phyloP scores from a whole-genome alignment of 345 rosid species.

The Passiflora organensis region DNA sequence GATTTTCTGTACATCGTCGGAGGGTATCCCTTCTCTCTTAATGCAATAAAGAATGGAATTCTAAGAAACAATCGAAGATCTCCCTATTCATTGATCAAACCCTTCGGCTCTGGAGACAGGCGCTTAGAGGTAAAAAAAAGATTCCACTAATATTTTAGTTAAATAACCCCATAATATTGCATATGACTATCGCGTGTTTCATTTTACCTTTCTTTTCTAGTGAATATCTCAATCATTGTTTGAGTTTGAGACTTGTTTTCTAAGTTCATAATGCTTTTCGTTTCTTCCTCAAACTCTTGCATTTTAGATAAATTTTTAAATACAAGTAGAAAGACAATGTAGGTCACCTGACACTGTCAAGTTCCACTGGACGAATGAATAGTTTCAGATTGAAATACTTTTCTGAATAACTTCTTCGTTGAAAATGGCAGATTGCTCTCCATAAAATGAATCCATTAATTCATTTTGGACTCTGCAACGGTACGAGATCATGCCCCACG shows the following conservation, averaged over 20 bases:
- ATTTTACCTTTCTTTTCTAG: no score
- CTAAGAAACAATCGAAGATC: slow-evolving; percentile 55
- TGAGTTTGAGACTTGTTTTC: no score
- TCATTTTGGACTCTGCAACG: slow-evolving; percentile 82
- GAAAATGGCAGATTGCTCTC: slow-evolving; percentile 41
- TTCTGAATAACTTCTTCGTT: not conserved
- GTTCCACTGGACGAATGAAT: not conserved
- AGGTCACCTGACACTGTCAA: not conserved
- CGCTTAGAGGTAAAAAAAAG: slow-evolving; percentile 56
- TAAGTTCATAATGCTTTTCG: no score
- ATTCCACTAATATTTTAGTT: no score
- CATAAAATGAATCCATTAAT: slow-evolving; percentile 61
- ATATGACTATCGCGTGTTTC: no score
- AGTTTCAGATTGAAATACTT: not conserved
- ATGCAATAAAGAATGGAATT: slow-evolving; percentile 59
- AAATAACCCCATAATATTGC: no score
- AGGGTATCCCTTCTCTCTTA: slow-evolving; percentile 64
- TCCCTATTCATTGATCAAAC: slow-evolving; percentile 54
- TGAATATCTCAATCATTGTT: no score
- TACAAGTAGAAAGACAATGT: not conserved
- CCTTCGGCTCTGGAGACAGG: slow-evolving; percentile 44
- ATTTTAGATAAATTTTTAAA: no score
- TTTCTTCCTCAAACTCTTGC: no score
- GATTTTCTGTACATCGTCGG: slow-evolving; percentile 78
- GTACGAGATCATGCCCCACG: slow-evolving; percentile 71